Conservation (phyloP, 2,329 filamentous ascomycete genomes). For the Cercospora zeina region DNA sequence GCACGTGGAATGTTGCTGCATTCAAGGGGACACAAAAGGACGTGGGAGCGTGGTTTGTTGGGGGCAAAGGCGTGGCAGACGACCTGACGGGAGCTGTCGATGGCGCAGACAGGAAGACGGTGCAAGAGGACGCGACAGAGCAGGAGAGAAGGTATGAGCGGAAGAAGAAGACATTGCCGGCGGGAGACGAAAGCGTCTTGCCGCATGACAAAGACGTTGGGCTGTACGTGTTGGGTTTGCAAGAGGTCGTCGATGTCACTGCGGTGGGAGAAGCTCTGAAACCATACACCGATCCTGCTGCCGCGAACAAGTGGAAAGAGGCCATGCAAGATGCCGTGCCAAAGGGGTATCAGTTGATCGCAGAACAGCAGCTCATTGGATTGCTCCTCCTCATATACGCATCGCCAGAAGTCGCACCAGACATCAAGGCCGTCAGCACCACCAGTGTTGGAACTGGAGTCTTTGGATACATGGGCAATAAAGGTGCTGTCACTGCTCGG, state of each 20-base stretch:
- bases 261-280: conserved; percentile 76
- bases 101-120: conserved; percentile 20
- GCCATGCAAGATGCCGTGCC: conserved; percentile 74
- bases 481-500: conserved; percentile 80
- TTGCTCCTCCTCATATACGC: conserved; percentile 83
- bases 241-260: conserved; percentile 87
- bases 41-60: conserved; percentile 82
- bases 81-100: conserved; percentile 57
- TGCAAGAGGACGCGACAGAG: conserved; percentile 47
- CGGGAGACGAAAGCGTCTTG: conserved; percentile 49
- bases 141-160: conserved; percentile 51
- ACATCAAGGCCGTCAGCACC: conserved; percentile 78
- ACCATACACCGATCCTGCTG: conserved; percentile 70
- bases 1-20: conserved; percentile 91
- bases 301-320: conserved; percentile 76
- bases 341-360: conserved; percentile 70
- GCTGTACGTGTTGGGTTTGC: conserved; percentile 84
- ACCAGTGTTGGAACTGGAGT: conserved; percentile 84
- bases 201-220: conserved; percentile 69
- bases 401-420: conserved; percentile 70
- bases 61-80: conserved; percentile 69
- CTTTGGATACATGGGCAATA: conserved; percentile 93
- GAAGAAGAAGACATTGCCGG: conserved; percentile 48
- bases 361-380: conserved; percentile 82
- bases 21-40: conserved; percentile 85